Conservation (phyloP, 768 basidiomycete genomes). For the Collybia sordida region DNA sequence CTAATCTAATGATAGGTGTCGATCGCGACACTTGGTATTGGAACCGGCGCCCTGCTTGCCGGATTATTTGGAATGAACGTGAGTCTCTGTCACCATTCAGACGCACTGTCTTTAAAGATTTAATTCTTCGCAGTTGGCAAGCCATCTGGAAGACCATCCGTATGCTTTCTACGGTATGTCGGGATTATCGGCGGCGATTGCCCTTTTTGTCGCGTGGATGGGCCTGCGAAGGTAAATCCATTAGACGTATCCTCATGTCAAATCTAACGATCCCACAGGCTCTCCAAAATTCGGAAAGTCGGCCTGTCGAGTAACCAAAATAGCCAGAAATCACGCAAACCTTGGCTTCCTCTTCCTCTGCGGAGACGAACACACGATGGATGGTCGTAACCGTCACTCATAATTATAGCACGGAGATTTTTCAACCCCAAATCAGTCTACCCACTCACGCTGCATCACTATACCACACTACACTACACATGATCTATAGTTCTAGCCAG, state of each 20-base stretch:
- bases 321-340: slow-evolving; percentile 22
- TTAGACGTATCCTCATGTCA: slow-evolving; percentile 7
- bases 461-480: not conserved
- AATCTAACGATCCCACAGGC: slow-evolving; percentile 23
- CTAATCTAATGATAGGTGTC: slow-evolving; percentile 58
- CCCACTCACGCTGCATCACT: not conserved
- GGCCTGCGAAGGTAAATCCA: slow-evolving; percentile 63
- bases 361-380: slow-evolving; percentile 38
- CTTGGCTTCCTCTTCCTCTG: slow-evolving; percentile 50
- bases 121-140: slow-evolving; percentile 54
- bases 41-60: slow-evolving; percentile 85
- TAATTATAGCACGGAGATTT: slow-evolving; percentile 4
- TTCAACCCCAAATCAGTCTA: not conserved
- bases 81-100: slow-evolving; percentile 26
- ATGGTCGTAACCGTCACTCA: slow-evolving; percentile 32
- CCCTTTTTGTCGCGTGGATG: slow-evolving; percentile 58
- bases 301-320: slow-evolving; percentile 38
- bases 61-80: slow-evolving; percentile 98
- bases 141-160: slow-evolving; percentile 68
- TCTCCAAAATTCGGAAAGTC: slow-evolving; percentile 46
- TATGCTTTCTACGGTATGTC: slow-evolving; percentile 76
- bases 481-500: not conserved
- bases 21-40: slow-evolving; percentile 93
- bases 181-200: slow-evolving; percentile 53
- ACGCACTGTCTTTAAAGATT: slow-evolving; percentile 9